Evolutionary conservation across 1,284 basidiomycete genomes (phyloP).

Genomic region (Psilocybe mexicana): DNA sequence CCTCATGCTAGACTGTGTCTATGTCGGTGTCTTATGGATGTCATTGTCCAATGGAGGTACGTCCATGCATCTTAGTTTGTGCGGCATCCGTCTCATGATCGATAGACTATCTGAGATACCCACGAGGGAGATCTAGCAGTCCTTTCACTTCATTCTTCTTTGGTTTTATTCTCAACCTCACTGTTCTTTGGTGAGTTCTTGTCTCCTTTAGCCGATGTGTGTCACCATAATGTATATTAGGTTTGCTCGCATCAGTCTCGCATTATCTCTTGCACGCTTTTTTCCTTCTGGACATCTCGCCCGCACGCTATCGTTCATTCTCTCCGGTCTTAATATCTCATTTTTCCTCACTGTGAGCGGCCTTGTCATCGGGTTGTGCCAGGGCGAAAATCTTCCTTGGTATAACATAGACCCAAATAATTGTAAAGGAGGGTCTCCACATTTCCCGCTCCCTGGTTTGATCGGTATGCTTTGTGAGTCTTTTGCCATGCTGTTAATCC

Average conservation of each 20-base stretch:
- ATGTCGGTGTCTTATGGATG: conserved; percentile 5
- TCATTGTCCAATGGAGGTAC: not conserved
- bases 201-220: not conserved
- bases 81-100: not conserved
- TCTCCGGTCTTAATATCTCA: conserved; percentile 2
- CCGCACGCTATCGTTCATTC: conserved; percentile 2
- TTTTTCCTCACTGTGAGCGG: not conserved
- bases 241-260: conserved; percentile 16
- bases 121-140: not conserved
- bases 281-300: conserved; percentile 10
- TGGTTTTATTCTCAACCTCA: conserved; percentile 6
- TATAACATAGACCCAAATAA: conserved; percentile 6
- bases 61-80: not conserved
- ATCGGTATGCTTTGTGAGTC: conserved; percentile 2
- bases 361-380: conserved; percentile 4
- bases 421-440: not conserved
- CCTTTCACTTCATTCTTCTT: conserved; percentile 2
- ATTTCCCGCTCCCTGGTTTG: not conserved
- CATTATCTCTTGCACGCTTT: conserved; percentile 16
- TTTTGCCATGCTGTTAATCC: not conserved
- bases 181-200: conserved; percentile 10
- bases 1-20: conserved; percentile 12
- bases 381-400: conserved; percentile 7
- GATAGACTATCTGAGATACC: not conserved
- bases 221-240: not conserved